Conservation (phyloP, 1,284 basidiomycete species). For the Exsudoporus floridanus region DNA sequence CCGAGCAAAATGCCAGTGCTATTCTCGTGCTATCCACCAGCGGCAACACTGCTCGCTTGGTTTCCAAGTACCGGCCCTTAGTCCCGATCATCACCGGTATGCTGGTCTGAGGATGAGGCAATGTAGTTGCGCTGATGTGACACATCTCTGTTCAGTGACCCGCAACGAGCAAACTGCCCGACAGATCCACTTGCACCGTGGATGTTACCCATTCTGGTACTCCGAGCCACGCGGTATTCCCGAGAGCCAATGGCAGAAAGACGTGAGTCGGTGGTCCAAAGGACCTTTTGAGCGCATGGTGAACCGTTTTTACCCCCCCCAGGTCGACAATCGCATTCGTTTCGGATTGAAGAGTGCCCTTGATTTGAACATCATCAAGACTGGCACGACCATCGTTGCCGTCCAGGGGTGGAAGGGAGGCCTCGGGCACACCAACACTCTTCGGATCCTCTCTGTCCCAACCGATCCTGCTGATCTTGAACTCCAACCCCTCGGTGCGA, state of each 20-base stretch:
- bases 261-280: conserved; percentile 55
- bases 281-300: background rate
- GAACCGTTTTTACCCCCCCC: conserved; percentile 8
- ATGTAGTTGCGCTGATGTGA: conserved; percentile 4
- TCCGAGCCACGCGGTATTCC: conserved; percentile 87
- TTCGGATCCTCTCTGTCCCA: conserved; percentile 81
- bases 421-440: conserved; percentile 88
- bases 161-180: conserved; percentile 95
- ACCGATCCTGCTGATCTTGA: conserved; percentile 82
- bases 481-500: conserved; percentile 61
- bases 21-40: conserved; percentile 97
- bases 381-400: conserved; percentile 89
- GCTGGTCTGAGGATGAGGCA: conserved; percentile 22
- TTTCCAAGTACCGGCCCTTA: conserved; percentile 95
- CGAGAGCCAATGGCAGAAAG: conserved; percentile 94
- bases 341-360: conserved; percentile 92
- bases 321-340: conserved; percentile 87
- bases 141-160: conserved; percentile 62
- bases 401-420: conserved; percentile 99
- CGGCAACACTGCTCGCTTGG: conserved; percentile 93
- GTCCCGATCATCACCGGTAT: conserved; percentile 93
- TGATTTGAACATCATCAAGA: conserved; percentile 83
- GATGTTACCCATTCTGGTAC: conserved; percentile 98
- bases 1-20: conserved; percentile 90
- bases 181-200: conserved; percentile 96